Base-by-base conservation (phyloP, 2,329 filamentous ascomycete genomes). In the Phyllosticta citrichinensis region DNA sequence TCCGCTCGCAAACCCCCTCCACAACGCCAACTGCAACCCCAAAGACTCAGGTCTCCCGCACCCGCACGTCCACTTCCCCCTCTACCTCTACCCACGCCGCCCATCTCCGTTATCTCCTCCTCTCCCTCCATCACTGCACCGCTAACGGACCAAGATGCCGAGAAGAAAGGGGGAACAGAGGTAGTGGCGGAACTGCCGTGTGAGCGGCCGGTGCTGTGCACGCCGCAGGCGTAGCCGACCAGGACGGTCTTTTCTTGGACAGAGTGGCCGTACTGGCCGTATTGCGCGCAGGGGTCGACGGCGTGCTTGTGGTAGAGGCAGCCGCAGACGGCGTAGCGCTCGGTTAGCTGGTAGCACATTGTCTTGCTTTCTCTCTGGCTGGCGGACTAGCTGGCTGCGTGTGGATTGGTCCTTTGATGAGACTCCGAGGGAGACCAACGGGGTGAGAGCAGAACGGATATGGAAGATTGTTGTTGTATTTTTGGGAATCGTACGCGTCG, bases 261-360 rank as follows among this genome's bases (percentile, higher is more conserved):
- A 54, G 69, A 68, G 70, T 96, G 91, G 55, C 87, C 87, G 56
- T 84, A 83, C 63, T 87, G 85, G 63, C 87, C 88, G 71, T 91
- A 90, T 40, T 84, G 80, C 56, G 85, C 80, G 72, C 91, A 96
- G 63, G 88, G 87, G 70, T 96, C 91, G 68, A 96, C 81, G 55
- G 89, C 86, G 73, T 96, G 92, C 70, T 87, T 82, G 79, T 93
- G 90, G 80, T 96, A 95, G 67, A 93, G 81, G 76, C 91, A 96
- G 65, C 86, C 83, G 81, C 91, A 96, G 61, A 87, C 89, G 60
- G 91, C 86, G 79, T 91, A 96, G 62, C 89, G 82, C 75, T 96
- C 91, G 68, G 93, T 80, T 64, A 96, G 77, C 76, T 92, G 89
- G 70, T 90, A 92, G 71, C 91, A 96, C 91, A 96, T 96, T 64